Evolutionary conservation across 495 filamentous ascomycete species (phyloP).

Genomic region (Baudoinia panamericana): DNA sequence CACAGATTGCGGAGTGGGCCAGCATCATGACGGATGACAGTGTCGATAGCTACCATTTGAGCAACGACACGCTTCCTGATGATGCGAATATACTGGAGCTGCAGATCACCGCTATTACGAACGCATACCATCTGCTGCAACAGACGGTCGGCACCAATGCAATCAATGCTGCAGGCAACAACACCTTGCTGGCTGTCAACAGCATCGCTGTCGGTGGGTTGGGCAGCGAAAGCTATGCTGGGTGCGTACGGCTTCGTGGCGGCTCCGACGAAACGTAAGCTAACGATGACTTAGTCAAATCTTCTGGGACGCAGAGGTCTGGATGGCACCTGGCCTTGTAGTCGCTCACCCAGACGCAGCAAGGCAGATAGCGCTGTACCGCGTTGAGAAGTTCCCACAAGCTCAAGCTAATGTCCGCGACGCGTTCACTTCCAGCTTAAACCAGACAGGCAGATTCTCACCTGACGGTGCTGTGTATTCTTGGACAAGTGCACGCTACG

Average conservation of each 20-base stretch:
- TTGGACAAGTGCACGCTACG: slow-evolving; percentile 51
- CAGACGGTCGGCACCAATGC: slow-evolving; percentile 45
- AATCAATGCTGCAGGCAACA: slow-evolving; percentile 23
- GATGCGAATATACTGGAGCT: slow-evolving; percentile 46
- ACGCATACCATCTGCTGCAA: slow-evolving; percentile 56
- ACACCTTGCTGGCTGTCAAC: slow-evolving; percentile 35
- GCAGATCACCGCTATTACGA: slow-evolving; percentile 52
- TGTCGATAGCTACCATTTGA: slow-evolving; percentile 48
- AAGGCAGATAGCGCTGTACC: slow-evolving; percentile 46
- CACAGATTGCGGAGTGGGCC: slow-evolving; percentile 44
- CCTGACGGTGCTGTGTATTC: slow-evolving; percentile 44
- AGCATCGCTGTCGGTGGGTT: slow-evolving; percentile 51
- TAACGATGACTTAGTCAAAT: no score
- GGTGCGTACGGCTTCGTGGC: no score
- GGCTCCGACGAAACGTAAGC: not conserved
- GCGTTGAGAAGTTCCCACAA: slow-evolving; percentile 39
- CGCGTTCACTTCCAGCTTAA: slow-evolving; percentile 31
- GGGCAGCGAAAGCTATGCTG: slow-evolving; percentile 49
- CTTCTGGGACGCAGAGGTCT: slow-evolving; percentile 54
- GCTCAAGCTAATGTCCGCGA: slow-evolving; percentile 33
- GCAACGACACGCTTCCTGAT: slow-evolving; percentile 47
- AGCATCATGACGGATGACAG: slow-evolving; percentile 40
- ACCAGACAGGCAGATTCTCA: slow-evolving; percentile 37
- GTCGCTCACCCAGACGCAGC: slow-evolving; percentile 45
- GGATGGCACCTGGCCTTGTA: slow-evolving; percentile 54